These are phyloP conservation scores for Euptelea pleiosperma DNA, from an alignment of 164 flowering plant species.

Conservation along the genomic window DNA sequence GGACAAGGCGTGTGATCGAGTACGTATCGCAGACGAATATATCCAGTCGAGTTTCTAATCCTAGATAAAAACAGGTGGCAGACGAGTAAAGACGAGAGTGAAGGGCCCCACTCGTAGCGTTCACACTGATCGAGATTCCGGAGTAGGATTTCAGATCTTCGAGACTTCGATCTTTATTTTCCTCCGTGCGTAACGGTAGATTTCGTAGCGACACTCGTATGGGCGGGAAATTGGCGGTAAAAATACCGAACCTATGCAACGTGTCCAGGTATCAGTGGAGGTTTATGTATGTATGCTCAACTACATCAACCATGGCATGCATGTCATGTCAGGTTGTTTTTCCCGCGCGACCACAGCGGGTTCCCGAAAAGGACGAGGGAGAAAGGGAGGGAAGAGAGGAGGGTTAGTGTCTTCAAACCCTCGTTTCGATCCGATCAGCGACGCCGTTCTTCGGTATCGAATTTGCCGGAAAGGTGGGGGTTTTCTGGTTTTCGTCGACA, in stretches of 20 bases:
- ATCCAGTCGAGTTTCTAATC: no score
- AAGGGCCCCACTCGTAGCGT: no score
- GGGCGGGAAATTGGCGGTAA: conserved; percentile 16
- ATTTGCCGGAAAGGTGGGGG: conserved; percentile 4
- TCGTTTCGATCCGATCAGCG: conserved; percentile 11
- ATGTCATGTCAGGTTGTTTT: conserved; percentile 22
- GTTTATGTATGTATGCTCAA: neutral
- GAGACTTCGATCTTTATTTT: no score
- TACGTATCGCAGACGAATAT: no score
- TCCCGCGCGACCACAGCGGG: conserved; percentile 30
- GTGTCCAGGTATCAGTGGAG: neutral
- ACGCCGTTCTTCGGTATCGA: neutral
- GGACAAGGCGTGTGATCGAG: no score
- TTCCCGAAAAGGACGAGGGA: conserved; percentile 14
- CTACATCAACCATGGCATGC: conserved; percentile 10
- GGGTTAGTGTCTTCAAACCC: conserved; percentile 18
- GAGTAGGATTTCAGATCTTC: no score
- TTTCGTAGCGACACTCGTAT: no score
- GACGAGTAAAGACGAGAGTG: no score
- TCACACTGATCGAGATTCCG: no score
- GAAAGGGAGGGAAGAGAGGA: conserved; percentile 6
- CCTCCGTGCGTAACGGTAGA: conserved; percentile 5
- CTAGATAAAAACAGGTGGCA: no score
- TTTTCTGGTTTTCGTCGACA: neutral
- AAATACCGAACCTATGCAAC: neutral